phyloP scores from a whole-genome alignment of 2,329 filamentous ascomycete species.

The Trichoderma arundinaceum region DNA sequence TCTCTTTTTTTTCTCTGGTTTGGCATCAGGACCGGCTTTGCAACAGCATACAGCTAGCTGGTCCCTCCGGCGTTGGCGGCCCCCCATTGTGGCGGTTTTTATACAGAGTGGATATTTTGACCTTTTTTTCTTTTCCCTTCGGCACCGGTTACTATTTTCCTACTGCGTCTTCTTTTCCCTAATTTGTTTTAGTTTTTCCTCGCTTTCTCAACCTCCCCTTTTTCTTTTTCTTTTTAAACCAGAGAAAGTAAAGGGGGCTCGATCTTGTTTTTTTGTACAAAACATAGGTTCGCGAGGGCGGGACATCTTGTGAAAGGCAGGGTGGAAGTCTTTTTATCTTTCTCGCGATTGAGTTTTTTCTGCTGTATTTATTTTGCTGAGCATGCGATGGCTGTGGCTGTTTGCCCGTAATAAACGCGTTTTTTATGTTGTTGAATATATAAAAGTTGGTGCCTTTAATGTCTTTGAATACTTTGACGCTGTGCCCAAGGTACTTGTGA shows the following conservation, averaged over 20 bases:
- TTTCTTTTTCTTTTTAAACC: background rate
- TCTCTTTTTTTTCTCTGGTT: constrained; percentile 13
- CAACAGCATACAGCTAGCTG: constrained; percentile 23
- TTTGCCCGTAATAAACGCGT: constrained; percentile 14
- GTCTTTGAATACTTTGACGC: background rate
- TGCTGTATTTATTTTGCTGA: constrained; percentile 12
- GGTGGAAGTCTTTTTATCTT: background rate
- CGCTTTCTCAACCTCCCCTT: background rate
- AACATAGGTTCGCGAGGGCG: background rate
- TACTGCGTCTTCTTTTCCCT: background rate
- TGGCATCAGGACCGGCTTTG: constrained; percentile 32
- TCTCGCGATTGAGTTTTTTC: background rate
- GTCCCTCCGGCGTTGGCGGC: constrained; percentile 31
- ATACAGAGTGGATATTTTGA: constrained; percentile 24
- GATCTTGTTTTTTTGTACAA: constrained; percentile 1
- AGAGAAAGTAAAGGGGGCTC: background rate
- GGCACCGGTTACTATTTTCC: background rate
- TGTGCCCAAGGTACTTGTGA: too few species aligned
- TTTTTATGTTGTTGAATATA: background rate
- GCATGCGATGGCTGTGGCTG: constrained; percentile 8
- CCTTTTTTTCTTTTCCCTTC: background rate
- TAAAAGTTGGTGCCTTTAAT: background rate
- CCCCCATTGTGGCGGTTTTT: constrained; percentile 20
- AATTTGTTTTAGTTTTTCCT: background rate
- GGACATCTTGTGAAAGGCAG: background rate